Percentiles rank a stretch among this genome's conserved stretches.
Conservation (phyloP, 2,329 filamentous ascomycete species). For the Hypoxylon sp. region DNA sequence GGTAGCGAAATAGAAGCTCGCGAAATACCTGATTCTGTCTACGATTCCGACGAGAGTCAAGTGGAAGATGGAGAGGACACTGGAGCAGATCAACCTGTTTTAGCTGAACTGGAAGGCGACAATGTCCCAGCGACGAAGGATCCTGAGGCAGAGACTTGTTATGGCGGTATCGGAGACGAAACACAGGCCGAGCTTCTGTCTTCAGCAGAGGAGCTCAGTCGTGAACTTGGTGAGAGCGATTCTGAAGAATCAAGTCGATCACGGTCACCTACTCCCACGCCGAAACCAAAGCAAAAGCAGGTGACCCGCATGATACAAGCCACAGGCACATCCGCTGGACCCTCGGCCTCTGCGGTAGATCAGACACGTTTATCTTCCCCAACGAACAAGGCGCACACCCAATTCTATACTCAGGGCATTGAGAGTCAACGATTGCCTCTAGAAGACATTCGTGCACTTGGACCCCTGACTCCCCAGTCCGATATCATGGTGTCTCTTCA, state of each 20-base stretch:
- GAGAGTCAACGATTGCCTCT: slow-evolving; percentile 56
- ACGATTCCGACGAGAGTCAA: slow-evolving; percentile 48
- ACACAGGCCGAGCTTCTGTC: slow-evolving; percentile 47
- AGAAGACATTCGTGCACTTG: slow-evolving; percentile 51
- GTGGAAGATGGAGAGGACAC: slow-evolving; percentile 37
- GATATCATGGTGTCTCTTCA: slow-evolving; percentile 68
- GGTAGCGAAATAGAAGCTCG: too few relatives aligned
- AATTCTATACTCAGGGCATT: slow-evolving; percentile 50
- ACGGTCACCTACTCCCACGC: slow-evolving; percentile 28
- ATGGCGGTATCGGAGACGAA: slow-evolving; percentile 43
- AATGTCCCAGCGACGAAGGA: slow-evolving; percentile 34
- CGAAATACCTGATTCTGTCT: slow-evolving; percentile 52
- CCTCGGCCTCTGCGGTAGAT: slow-evolving; percentile 30
- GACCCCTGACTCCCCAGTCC: slow-evolving; percentile 61
- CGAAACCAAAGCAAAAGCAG: slow-evolving; percentile 28
- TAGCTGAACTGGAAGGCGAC: slow-evolving; percentile 14
- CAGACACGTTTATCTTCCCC: slow-evolving; percentile 36
- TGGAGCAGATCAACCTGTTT: slow-evolving; percentile 27
- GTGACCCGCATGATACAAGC: slow-evolving; percentile 1
- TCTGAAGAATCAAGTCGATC: slow-evolving; percentile 25
- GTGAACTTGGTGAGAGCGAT: slow-evolving; percentile 23
- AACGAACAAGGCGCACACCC: slow-evolving; percentile 30
- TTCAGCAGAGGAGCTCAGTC: slow-evolving; percentile 32
- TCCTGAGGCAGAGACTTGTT: slow-evolving; percentile 36
- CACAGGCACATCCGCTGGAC: slow-evolving; percentile 11